Evolutionary conservation across 257 asterid genomes (phyloP), one percentile per base, ranked within the genome.

Genomic region (Solanum phureja): DNA sequence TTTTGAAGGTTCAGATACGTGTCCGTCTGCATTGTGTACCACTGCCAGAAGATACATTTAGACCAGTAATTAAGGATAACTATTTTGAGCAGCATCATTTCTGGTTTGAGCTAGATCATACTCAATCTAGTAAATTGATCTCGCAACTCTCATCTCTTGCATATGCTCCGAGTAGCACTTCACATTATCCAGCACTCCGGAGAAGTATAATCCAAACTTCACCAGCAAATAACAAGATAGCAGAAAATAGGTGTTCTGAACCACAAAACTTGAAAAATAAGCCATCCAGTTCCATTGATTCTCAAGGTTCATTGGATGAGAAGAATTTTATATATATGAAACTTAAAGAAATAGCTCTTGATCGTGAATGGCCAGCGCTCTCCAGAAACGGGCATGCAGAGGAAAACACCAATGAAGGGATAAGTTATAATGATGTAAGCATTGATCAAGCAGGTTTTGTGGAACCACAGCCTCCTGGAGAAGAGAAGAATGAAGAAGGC

Each of bases 51-150:
- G 46, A 69, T 60, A 93, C 89, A 34, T 96, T 95, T 88, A 94
- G 94, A 93, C 94, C 95, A 40, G 83, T 94, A 82, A 93, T 96
- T 35, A 13, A 72, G 64, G 97, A 95, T 91, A 95, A 96, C 89
- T 95, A 96, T 91, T 93, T 90, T 87, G 72, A 58, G 64, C 90
- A 89, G 24, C 31, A 23, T 56, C 94, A 88, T 88, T 96, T 96
- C 94, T 90, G 93, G 93, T 95, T 96, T 91, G 98, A 96, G 93
- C 90, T 96, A 90, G 98, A 96, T 89, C 95, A 92, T 90, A 76
- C 91, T 89, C 99, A 96, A 91, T 88, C 98, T 34, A 92, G 85
- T 89, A 94, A 91, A 89, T 89, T 96, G 92, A 86, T 90, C 40
- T 91, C 96, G 87, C 91, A 89, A 84, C 87, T 97, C 85, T 91